Percentiles rank a stretch among this genome's conserved stretches.
Evolutionary conservation across 345 rosid genomes (phyloP).

Genomic region (Lagerstroemia speciosa): DNA sequence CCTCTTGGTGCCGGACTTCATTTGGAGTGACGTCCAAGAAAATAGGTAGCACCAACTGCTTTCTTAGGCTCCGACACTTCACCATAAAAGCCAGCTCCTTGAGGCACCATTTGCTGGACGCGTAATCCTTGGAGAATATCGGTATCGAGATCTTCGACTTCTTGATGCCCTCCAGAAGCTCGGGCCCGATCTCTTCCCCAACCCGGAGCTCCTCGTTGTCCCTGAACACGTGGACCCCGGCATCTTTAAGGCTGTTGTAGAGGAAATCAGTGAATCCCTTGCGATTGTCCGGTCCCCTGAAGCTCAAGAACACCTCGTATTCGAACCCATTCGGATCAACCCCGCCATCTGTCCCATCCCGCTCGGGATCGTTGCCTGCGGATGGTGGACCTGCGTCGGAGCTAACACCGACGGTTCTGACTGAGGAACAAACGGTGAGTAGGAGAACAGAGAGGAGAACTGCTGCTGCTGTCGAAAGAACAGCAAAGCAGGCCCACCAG

Average conservation of each 20-base stretch:
- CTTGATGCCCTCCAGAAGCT: not conserved
- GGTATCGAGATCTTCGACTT: not conserved
- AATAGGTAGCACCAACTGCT: not conserved
- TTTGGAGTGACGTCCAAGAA: not conserved
- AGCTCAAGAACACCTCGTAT: conserved; percentile 1
- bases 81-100: not conserved
- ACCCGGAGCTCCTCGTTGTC: not conserved
- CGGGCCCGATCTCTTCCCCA: not conserved
- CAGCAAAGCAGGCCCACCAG: not conserved
- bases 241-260: not conserved
- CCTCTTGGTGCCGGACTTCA: not conserved
- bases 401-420: not conserved
- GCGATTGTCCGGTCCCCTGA: not conserved
- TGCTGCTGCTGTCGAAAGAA: not conserved
- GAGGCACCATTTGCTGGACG: conserved; percentile 1
- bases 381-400: not conserved
- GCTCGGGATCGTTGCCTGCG: not conserved
- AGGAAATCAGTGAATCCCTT: not conserved
- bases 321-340: not conserved
- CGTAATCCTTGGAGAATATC: not conserved
- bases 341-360: not conserved
- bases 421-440: not conserved
- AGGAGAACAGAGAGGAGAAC: not conserved
- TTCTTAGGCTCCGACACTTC: not conserved
- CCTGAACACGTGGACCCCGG: not conserved